phyloP scores from a whole-genome alignment of 768 basidiomycete species.

The Lactifluus volemus region DNA sequence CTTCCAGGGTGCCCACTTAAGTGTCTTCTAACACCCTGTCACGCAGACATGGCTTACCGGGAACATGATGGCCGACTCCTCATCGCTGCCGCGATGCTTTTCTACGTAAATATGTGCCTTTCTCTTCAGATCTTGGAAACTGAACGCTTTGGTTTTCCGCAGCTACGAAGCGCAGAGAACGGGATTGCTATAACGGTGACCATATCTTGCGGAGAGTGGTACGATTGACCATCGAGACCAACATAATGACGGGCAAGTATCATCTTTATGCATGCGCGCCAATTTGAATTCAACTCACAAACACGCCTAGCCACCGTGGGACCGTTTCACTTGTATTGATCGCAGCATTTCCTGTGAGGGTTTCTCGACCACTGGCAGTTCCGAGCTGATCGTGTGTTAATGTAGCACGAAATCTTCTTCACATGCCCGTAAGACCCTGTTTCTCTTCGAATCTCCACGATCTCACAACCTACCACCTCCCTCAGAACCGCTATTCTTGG shows the following conservation, averaged over 20 bases:
- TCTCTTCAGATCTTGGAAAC: neutral
- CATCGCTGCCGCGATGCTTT: slow-evolving; percentile 2
- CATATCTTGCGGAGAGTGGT: slow-evolving; percentile 18
- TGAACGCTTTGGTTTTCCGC: neutral
- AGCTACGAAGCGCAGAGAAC: neutral
- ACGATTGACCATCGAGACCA: slow-evolving; percentile 23
- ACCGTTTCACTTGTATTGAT: neutral
- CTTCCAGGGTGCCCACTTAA: neutral
- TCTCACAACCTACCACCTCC: neutral
- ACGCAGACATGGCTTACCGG: slow-evolving; percentile 3
- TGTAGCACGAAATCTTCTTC: slow-evolving; percentile 2
- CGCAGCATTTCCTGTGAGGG: neutral
- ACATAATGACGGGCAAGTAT: slow-evolving; percentile 17
- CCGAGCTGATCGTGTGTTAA: neutral
- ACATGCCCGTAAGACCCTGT: slow-evolving; percentile 3
- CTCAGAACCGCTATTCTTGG: neutral
- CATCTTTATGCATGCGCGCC: neutral
- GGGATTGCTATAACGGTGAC: neutral
- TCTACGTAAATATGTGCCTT: neutral
- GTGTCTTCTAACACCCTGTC: neutral
- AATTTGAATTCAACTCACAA: neutral
- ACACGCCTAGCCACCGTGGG: neutral
- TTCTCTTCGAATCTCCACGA: no score
- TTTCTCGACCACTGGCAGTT: neutral
- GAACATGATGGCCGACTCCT: neutral